A percentile compares a stretch with the other conserved stretches of the same genome.
Evolutionary conservation across 73 alveolate species (phyloP).

Genomic region (Tetrahymena malaccensis): DNA sequence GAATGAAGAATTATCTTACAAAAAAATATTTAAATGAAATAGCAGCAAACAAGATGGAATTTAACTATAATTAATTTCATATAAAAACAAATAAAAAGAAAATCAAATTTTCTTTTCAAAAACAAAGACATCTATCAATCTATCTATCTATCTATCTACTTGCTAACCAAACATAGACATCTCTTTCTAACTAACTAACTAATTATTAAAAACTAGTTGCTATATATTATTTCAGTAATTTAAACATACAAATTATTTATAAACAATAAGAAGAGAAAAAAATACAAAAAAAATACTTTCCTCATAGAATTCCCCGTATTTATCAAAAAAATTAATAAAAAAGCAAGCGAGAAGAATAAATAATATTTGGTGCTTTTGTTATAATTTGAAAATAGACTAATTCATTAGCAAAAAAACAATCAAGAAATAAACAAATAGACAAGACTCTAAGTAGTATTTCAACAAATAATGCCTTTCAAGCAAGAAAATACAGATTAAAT

Average conservation of each 20-base stretch:
- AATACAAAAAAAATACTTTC: not conserved
- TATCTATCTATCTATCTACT: not conserved
- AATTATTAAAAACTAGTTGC: not conserved
- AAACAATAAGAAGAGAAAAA: not conserved
- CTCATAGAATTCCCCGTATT: slow-evolving; percentile 1
- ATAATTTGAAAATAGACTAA: not conserved
- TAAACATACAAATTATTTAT: not conserved
- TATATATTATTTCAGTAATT: not conserved
- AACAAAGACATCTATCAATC: not conserved
- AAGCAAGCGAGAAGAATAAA: not conserved
- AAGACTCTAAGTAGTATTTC: not conserved
- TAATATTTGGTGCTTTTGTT: not conserved
- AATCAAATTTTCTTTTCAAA: no score
- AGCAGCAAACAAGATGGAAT: not conserved
- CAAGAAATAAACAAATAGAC: not conserved
- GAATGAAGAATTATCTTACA: not conserved
- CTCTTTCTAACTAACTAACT: not conserved
- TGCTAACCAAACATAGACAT: not conserved
- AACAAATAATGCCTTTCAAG: not conserved
- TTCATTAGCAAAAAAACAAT: not conserved
- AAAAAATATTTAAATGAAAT: no score
- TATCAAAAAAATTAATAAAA: not conserved
- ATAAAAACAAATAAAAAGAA: not conserved
- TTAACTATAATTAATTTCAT: not conserved
- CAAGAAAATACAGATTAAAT: not conserved